A percentile compares a stretch with the other conserved stretches of the same genome.
Evolutionary conservation across 441 rosid species (phyloP).

Genomic region (Hypseocharis bilobata): DNA sequence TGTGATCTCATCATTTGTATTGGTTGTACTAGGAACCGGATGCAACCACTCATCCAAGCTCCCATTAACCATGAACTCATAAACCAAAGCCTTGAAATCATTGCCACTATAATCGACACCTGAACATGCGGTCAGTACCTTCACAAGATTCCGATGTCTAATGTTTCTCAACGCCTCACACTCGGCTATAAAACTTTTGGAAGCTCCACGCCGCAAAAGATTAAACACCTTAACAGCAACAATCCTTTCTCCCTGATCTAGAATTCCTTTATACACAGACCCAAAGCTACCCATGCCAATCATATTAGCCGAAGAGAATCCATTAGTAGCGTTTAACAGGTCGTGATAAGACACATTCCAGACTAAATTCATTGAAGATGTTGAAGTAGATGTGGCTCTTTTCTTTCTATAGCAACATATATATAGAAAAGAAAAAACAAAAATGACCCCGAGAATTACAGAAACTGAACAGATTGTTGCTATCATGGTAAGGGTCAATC

Average conservation of each 20-base stretch:
- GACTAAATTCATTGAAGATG: background rate
- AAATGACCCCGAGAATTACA: background rate
- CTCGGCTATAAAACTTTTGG: conserved; percentile 16
- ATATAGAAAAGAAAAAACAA: background rate
- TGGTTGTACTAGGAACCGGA: fast-evolving
- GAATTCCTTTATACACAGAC: conserved; percentile 14
- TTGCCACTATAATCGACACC: conserved; percentile 4
- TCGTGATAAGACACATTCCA: background rate
- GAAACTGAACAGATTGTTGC: background rate
- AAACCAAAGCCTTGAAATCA: conserved; percentile 16
- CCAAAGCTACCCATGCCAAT: conserved; percentile 11
- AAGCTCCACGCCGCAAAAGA: conserved; percentile 5
- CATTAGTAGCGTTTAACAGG: conserved; percentile 2
- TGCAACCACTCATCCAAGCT: conserved; percentile 11
- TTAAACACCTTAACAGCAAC: conserved; percentile 17
- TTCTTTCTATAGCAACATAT: background rate
- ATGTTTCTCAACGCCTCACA: conserved; percentile 8
- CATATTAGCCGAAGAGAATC: conserved; percentile 6
- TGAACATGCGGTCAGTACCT: conserved; percentile 13
- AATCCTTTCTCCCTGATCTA: background rate
- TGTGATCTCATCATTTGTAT: background rate
- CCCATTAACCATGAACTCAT: conserved; percentile 16
- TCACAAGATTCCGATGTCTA: conserved; percentile 12
- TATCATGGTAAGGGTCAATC: background rate
- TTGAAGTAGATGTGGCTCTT: background rate